Percentiles rank a stretch among this genome's conserved stretches.
phyloP scores from a whole-genome alignment of 306 rosid species.

The Rosa persica region DNA sequence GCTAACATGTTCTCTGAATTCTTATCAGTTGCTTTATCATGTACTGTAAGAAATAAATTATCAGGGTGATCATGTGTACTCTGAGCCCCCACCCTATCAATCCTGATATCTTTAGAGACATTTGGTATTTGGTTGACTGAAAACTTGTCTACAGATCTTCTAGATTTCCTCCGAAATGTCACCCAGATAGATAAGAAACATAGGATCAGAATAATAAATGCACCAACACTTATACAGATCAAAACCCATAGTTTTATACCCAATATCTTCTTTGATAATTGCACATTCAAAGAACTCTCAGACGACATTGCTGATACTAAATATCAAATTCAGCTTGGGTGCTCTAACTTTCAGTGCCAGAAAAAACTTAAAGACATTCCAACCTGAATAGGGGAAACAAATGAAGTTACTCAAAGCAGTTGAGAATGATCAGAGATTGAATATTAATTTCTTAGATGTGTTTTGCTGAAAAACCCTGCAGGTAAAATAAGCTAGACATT shows the following conservation, averaged over 20 bases:
- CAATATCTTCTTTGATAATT: slow-evolving; percentile 71
- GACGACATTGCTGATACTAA: slow-evolving; percentile 54
- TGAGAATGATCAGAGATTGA: slow-evolving; percentile 11
- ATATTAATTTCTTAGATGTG: slow-evolving; percentile 11
- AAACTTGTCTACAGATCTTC: slow-evolving; percentile 59
- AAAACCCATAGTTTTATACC: slow-evolving; percentile 85
- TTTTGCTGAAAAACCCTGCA: slow-evolving; percentile 4
- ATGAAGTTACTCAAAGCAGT: slow-evolving; percentile 28
- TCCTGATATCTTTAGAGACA: slow-evolving; percentile 77
- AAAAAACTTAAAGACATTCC: slow-evolving; percentile 44
- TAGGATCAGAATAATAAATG: slow-evolving; percentile 73
- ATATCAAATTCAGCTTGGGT: slow-evolving; percentile 29
- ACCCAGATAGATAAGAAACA: slow-evolving; percentile 77
- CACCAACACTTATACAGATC: slow-evolving; percentile 81
- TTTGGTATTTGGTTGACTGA: slow-evolving; percentile 74
- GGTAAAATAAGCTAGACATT: slow-evolving; percentile 11
- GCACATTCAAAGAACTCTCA: slow-evolving; percentile 53
- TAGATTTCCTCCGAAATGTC: slow-evolving; percentile 72
- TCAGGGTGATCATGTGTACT: slow-evolving; percentile 51
- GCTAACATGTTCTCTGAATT: slow-evolving; percentile 58
- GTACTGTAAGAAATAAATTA: slow-evolving; percentile 41
- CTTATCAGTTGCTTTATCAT: slow-evolving; percentile 59
- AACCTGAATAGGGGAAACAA: slow-evolving; percentile 41
- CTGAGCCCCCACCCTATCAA: slow-evolving; percentile 72
- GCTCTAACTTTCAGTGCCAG: slow-evolving; percentile 29